Conservation (phyloP, 2,329 filamentous ascomycete species). For the Xylaria sp. region DNA sequence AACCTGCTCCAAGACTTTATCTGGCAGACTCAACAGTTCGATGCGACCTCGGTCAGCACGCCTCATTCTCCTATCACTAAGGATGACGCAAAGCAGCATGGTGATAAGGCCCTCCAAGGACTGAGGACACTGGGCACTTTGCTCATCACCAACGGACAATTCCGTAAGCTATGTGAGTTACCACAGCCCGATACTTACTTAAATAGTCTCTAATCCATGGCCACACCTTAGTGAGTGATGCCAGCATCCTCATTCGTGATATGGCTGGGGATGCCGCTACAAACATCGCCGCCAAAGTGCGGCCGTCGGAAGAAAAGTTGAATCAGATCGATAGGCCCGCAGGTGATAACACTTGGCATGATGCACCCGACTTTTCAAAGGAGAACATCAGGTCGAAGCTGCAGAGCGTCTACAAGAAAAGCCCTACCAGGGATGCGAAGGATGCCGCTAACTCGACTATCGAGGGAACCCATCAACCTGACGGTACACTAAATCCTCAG, state of each 20-base stretch:
- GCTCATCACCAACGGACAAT: conserved; percentile 94
- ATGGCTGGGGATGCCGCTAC: conserved; percentile 90
- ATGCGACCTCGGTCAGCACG: conserved; percentile 67
- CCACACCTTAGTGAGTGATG: conserved; percentile 73
- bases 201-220: not conserved
- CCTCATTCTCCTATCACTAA: conserved; percentile 78
- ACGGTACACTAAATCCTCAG: conserved; percentile 34
- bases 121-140: conserved; percentile 88
- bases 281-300: conserved; percentile 78
- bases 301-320: conserved; percentile 81
- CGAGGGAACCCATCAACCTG: conserved; percentile 52
- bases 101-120: conserved; percentile 83
- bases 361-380: conserved; percentile 79
- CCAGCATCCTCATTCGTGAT: conserved; percentile 82
- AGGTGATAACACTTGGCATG: conserved; percentile 93
- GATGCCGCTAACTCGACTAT: conserved; percentile 65
- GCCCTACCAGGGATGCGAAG: conserved; percentile 66
- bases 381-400: conserved; percentile 75
- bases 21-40: conserved; percentile 86
- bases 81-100: conserved; percentile 82
- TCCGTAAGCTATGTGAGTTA: conserved; percentile 83
- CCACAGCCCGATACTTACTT: not conserved
- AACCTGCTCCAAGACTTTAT: conserved; percentile 97
- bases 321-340: conserved; percentile 83
- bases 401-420: conserved; percentile 68